Base-by-base conservation (phyloP, 768 basidiomycete species). In the Phallus indusiatus region DNA sequence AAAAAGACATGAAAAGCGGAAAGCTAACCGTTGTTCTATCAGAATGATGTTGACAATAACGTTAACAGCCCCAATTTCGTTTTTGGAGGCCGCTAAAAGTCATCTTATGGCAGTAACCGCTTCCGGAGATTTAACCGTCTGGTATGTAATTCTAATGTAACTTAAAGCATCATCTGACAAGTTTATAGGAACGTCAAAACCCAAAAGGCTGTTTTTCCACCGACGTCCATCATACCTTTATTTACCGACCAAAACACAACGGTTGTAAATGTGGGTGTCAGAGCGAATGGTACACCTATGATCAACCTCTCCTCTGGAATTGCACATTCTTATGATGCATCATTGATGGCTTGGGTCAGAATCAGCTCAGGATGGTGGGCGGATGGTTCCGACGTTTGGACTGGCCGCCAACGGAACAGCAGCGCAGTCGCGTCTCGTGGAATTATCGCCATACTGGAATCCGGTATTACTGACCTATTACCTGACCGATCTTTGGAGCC, bases 301-400 rank as follows among this genome's bases (percentile, higher is more conserved):
- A 72, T 97, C 54, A 77, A 83, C 46, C 82, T 88, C 50, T 88
- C 90, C 0, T 83, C 82, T 24, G 90, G 91, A n/a, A 71, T 83
- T 18, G 80, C 86, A 2, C 87, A 88, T 67, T 83, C 90, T 0
- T 97, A 90, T 69, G 91, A 95, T 64, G 55, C 79, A 1, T 70
- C 76, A 8, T 77, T 94, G 1, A 70, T 71, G 28, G 68, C 82
- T 5, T 97, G 91, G 85, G 76, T 83, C 54, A 85, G 85, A 64
- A 72, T 97, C 46, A 83, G 82, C 47, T 88, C 90, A 53, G 73
- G 80, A 1, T 95, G 93, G 90, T 94, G 88, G 85, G 75, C 85
- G 0, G 81, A 86, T 63, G 86, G 88, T 46, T 91, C 88, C 0
- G 86, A 90, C 61, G 81, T 79, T 20, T 94, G 92, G 90, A 86